A percentile compares a stretch with the other conserved stretches of the same genome.
Evolutionary conservation across 257 asterid species (phyloP).

Genomic region (Oldenlandia corymbosa): DNA sequence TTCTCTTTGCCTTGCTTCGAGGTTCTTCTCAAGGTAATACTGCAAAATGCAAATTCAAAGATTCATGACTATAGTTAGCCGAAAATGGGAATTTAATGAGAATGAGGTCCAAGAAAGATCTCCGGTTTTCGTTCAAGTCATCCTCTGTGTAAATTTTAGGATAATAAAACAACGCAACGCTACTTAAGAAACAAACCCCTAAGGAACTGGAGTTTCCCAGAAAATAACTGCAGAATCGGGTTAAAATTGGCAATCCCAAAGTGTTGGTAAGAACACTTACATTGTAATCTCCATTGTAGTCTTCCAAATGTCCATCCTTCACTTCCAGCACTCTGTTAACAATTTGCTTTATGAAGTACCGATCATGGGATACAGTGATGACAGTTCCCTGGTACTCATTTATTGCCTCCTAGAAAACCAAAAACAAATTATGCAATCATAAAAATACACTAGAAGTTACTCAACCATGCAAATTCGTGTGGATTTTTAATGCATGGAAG

Average conservation of each 20-base stretch:
- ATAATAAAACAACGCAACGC: background rate
- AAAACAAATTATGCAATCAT: conserved; percentile 7
- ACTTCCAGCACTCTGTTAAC: conserved; percentile 96
- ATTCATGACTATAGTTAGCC: background rate
- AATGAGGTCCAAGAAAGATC: conserved; percentile 1
- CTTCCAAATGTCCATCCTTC: conserved; percentile 71
- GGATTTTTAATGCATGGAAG: background rate
- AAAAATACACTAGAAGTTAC: conserved; percentile 3
- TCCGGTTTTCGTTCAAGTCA: background rate
- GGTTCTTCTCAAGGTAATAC: conserved; percentile 97
- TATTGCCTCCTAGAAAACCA: conserved; percentile 71
- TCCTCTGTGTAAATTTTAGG: background rate
- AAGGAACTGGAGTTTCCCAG: background rate
- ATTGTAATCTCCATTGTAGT: conserved; percentile 89
- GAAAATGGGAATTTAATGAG: background rate
- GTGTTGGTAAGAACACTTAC: conserved; percentile 42
- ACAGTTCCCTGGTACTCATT: conserved; percentile 92
- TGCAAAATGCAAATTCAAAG: conserved; percentile 47
- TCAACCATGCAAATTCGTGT: background rate
- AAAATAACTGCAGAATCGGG: background rate
- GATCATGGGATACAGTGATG: conserved; percentile 91
- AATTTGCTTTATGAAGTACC: conserved; percentile 93
- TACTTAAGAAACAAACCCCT: background rate
- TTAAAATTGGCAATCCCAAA: background rate
- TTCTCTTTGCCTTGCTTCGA: conserved; percentile 83